A percentile compares a stretch with the other conserved stretches of the same genome.
Evolutionary conservation across 192 early-diverging fungal genomes (phyloP).

Genomic region (Gigaspora rosea): DNA sequence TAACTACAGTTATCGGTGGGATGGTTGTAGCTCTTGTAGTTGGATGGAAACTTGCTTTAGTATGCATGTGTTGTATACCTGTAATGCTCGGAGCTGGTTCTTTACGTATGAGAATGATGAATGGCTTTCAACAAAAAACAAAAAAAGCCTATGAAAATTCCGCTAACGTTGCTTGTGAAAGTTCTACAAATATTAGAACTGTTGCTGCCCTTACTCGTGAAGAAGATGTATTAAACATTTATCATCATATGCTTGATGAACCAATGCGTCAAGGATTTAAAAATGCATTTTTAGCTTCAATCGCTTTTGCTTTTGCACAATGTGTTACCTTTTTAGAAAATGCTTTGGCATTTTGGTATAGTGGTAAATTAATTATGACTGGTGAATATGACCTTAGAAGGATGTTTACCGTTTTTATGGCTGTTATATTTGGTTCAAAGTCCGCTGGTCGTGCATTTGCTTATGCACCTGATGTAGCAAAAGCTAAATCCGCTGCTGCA

Average conservation of each 20-base stretch:
- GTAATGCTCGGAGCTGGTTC: conserved; percentile 49
- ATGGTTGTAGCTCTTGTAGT: conserved; percentile 66
- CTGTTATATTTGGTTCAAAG: too few species aligned
- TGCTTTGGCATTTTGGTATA: too few species aligned
- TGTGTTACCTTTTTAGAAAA: too few species aligned
- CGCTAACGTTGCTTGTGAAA: conserved; percentile 57
- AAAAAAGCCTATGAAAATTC: conserved; percentile 61
- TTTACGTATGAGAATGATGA: too few species aligned
- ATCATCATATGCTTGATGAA: not conserved
- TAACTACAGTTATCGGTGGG: conserved; percentile 40
- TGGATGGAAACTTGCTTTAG: conserved; percentile 83
- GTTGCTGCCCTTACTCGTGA: conserved; percentile 81
- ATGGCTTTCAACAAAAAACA: conserved; percentile 36
- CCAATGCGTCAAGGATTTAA: conserved; percentile 43
- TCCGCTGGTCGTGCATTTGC: too few species aligned
- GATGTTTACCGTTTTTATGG: too few species aligned
- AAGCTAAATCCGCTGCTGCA: too few species aligned
- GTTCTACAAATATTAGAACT: conserved; percentile 83
- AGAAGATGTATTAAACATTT: conserved; percentile 53
- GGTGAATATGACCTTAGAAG: too few species aligned
- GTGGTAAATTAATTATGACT: too few species aligned
- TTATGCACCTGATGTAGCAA: too few species aligned
- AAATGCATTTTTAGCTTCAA: too few species aligned
- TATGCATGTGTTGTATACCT: conserved; percentile 67
- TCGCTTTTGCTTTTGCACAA: too few species aligned